A percentile compares a stretch with the other conserved stretches of the same genome.
phyloP scores from a whole-genome alignment of 192 early-diverging fungal species.

The Dissophora globulifera region DNA sequence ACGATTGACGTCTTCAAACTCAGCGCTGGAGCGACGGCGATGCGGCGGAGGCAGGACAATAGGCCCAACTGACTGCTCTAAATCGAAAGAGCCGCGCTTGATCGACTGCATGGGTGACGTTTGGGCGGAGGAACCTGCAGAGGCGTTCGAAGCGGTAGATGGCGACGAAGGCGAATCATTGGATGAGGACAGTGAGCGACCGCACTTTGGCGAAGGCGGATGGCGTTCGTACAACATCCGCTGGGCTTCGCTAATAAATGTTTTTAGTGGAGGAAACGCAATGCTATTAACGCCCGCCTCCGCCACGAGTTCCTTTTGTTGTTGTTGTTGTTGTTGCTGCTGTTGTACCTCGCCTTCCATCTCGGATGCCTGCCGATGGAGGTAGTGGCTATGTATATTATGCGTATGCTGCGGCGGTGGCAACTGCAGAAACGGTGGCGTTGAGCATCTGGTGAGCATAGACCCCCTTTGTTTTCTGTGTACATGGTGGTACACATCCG shows the following conservation, averaged over 20 bases:
- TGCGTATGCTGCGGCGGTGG: not conserved
- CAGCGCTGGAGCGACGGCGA: too few species aligned
- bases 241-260: slow-evolving; percentile 22
- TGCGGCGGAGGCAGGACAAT: too few species aligned
- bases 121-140: not conserved
- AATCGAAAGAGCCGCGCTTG: not conserved
- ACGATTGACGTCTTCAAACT: too few species aligned
- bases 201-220: slow-evolving; percentile 24
- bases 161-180: too few species aligned
- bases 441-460: not conserved
- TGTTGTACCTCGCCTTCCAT: not conserved
- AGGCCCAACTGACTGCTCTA: too few species aligned
- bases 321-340: not conserved
- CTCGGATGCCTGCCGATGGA: not conserved
- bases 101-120: not conserved
- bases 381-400: not conserved
- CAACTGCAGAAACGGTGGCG: slow-evolving; percentile 14
- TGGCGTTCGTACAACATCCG: slow-evolving; percentile 30
- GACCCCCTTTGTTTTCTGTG: too few species aligned
- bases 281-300: not conserved
- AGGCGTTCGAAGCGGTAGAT: too few species aligned
- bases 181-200: not conserved
- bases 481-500: too few species aligned
- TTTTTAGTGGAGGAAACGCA: slow-evolving; percentile 4
- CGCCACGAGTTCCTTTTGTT: not conserved